These are phyloP conservation scores for Adansonia digitata DNA, from an alignment of 345 rosid genomes.

Conservation along the genomic window DNA sequence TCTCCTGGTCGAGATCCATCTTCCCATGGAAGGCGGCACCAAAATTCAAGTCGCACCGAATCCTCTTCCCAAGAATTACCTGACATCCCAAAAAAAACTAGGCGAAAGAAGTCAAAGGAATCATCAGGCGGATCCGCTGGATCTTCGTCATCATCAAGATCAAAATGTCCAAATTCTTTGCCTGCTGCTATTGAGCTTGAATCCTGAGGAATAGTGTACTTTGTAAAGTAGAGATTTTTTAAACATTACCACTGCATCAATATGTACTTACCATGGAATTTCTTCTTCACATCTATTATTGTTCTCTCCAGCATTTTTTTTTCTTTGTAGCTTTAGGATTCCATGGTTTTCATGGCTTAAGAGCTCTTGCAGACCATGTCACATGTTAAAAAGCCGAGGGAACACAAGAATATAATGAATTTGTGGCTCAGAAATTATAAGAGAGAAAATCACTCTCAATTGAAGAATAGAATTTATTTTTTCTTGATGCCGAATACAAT, in stretches of 20 bases:
- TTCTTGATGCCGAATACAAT: too few relatives aligned
- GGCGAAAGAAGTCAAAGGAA: slow-evolving; percentile 42
- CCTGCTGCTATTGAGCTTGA: slow-evolving; percentile 11
- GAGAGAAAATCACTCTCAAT: too few relatives aligned
- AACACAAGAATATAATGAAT: background rate
- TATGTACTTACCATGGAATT: background rate
- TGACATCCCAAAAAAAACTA: slow-evolving; percentile 28
- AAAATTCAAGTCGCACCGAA: slow-evolving; percentile 16
- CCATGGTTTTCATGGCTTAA: background rate
- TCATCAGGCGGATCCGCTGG: slow-evolving; percentile 7
- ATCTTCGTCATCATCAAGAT: slow-evolving; percentile 24
- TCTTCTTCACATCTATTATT: background rate
- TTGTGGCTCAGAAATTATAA: too few relatives aligned
- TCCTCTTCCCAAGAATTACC: slow-evolving; percentile 22
- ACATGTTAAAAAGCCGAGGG: background rate
- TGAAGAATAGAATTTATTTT: too few relatives aligned
- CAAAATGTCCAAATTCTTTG: slow-evolving; percentile 23
- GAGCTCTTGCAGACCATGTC: background rate
- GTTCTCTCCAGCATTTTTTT: background rate
- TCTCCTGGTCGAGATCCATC: slow-evolving; percentile 27
- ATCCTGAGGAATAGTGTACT: background rate
- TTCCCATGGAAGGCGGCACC: slow-evolving; percentile 11
- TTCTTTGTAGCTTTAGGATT: background rate
- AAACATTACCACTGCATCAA: background rate
- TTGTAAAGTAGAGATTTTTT: background rate